Base-by-base conservation (phyloP, 306 rosid genomes). In the Pyrus betulifolia region DNA sequence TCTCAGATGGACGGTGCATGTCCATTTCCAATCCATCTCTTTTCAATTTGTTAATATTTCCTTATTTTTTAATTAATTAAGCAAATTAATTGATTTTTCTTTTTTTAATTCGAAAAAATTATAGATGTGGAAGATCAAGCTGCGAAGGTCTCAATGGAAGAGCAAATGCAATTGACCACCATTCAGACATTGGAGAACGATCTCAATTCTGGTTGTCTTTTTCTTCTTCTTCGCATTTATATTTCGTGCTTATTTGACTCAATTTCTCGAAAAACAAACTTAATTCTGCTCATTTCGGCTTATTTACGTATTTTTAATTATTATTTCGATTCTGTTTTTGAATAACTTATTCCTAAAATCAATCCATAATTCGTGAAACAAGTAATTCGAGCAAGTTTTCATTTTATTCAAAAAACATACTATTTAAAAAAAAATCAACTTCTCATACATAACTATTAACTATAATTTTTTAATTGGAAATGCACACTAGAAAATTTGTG, bases 71-170 rank as follows among this genome's bases (percentile, higher is more conserved):
- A 49, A 49, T 49, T 33, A 49, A 17, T 28, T 57, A 1, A 1
- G 23, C 44, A 19, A n/a, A 11, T 80, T 6, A 12, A 4, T 67
- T 31, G 25, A 10, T 35, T 57, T 5, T 18, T 55, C 17, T 25
- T 13, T 72, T 76, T 68, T 60, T 52, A 13, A 52, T 65, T 25
- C 5, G 59, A 69, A n/a, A 85, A 71, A 49, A 60, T 30, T 51
- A 49, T 70, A 86, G 98, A 92, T 75, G 90, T 89, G 70, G 98
- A 95, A 78, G 97, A 95, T 80, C 91, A 92, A 84, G 93, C 90
- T 2, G 89, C 92, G 25, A 89, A 90, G 93, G 82, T 87, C 67
- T 86, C 97, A 1, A 91, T 85, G n/a, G 88, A 92, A 79, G 97
- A 95, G 84, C 90, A 92, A 73, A 87, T 79, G 93, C 90, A 86